Evolutionary conservation across 495 filamentous ascomycete genomes (phyloP).

Genomic region (Evernia prunastri): DNA sequence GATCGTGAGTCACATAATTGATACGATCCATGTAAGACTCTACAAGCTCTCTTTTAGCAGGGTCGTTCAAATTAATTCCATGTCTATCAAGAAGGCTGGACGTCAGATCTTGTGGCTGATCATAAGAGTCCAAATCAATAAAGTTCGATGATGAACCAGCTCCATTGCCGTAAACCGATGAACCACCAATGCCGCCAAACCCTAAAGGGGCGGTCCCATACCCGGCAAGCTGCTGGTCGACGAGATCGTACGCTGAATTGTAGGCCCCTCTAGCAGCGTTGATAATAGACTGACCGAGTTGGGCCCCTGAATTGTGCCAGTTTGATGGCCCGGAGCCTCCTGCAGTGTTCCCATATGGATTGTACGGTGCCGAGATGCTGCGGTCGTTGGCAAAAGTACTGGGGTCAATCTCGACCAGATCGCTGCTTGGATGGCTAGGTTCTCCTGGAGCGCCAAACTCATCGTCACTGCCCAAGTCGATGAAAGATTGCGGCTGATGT

Average conservation of each 20-base stretch:
- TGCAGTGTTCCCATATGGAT: conserved; percentile 6
- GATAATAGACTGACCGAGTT: conserved; percentile 14
- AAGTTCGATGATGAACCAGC: conserved; percentile 7
- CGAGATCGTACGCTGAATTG: conserved; percentile 20
- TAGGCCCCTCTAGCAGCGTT: conserved; percentile 19
- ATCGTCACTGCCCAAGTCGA: conserved; percentile 20
- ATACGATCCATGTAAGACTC: conserved; percentile 28
- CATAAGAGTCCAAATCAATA: conserved; percentile 11
- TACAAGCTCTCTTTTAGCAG: conserved; percentile 20
- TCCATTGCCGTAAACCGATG: conserved; percentile 14
- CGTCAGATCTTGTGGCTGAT: conserved; percentile 12
- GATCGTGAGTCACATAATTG: conserved; percentile 41
- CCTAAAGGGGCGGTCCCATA: conserved; percentile 13
- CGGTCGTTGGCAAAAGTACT: conserved; percentile 1
- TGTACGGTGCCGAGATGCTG: not conserved
- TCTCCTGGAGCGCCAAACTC: conserved; percentile 6
- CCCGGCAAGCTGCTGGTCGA: conserved; percentile 20
- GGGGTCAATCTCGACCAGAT: conserved; percentile 17
- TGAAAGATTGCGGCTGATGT: conserved; percentile 10
- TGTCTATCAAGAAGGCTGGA: conserved; percentile 16
- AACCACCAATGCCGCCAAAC: conserved; percentile 16
- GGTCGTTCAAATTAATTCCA: conserved; percentile 20
- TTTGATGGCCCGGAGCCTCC: not conserved
- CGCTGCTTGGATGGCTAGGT: conserved; percentile 6
- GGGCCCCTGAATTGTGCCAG: conserved; percentile 7